These are phyloP conservation scores for Ilex aquifolium DNA, from an alignment of 257 asterid genomes.

Conservation along the genomic window DNA sequence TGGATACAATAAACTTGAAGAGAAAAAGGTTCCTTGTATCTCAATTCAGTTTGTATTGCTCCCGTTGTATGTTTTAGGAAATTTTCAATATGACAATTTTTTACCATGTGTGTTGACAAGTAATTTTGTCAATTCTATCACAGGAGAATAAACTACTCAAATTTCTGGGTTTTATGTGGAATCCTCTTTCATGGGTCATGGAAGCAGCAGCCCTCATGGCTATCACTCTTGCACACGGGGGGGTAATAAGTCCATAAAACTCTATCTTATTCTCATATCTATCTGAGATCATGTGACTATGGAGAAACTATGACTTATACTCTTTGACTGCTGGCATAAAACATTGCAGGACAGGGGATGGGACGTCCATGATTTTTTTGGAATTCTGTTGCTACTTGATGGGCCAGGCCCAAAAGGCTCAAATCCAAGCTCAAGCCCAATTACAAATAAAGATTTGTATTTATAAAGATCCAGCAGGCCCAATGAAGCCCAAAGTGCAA, in stretches of 20 bases:
- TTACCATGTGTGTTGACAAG: no score
- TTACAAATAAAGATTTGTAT: no score
- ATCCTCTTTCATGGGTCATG: slow-evolving; percentile 37
- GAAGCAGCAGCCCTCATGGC: slow-evolving; percentile 34
- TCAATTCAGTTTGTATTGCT: neutral
- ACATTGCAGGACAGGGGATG: slow-evolving; percentile 12
- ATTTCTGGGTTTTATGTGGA: slow-evolving; percentile 36
- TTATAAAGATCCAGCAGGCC: no score
- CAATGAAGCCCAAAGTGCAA: no score
- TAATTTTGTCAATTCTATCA: no score
- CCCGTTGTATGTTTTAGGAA: neutral
- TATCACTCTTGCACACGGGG: slow-evolving; percentile 22
- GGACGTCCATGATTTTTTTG: slow-evolving; percentile 28
- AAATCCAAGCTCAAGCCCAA: no score
- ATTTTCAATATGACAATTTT: no score
- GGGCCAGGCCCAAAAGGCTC: no score
- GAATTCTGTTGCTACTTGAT: slow-evolving; percentile 21
- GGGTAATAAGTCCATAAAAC: slow-evolving; percentile 6
- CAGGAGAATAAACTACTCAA: slow-evolving; percentile 29
- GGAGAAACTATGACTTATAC: no score
- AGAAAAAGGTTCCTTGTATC: neutral
- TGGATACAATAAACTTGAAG: neutral
- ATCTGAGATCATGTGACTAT: no score
- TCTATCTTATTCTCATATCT: no score
- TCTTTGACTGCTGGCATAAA: neutral